These are phyloP conservation scores for Tetracentron sinense DNA, from an alignment of 164 flowering plant species.

Conservation along the genomic window DNA sequence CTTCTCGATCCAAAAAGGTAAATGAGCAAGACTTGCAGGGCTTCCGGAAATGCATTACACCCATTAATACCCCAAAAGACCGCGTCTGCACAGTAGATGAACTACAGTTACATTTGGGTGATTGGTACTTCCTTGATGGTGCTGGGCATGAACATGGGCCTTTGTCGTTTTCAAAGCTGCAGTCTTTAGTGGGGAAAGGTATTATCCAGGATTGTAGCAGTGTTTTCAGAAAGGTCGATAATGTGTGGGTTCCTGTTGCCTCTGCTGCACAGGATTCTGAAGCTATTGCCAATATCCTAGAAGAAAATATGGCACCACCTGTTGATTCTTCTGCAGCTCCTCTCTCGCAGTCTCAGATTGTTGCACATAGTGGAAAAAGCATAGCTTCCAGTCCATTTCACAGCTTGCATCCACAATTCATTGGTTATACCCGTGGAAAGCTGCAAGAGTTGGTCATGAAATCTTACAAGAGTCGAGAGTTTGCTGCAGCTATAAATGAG, in stretches of 20 bases:
- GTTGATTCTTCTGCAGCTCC: constrained; percentile 26
- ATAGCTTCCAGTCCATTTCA: constrained; percentile 42
- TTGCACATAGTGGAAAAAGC: constrained; percentile 13
- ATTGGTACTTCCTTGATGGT: constrained; percentile 94
- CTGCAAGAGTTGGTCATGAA: constrained; percentile 97
- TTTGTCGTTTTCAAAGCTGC: constrained; percentile 55
- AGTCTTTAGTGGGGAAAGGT: constrained; percentile 61
- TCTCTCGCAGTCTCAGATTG: constrained; percentile 17
- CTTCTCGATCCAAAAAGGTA: constrained; percentile 31
- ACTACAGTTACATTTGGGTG: constrained; percentile 78
- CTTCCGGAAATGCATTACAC: constrained; percentile 27
- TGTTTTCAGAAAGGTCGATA: constrained; percentile 79
- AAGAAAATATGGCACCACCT: constrained; percentile 20
- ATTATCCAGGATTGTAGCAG: constrained; percentile 58
- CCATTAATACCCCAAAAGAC: constrained; percentile 56
- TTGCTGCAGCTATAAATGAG: constrained; percentile 91
- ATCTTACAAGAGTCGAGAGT: constrained; percentile 87
- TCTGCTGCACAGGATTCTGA: constrained; percentile 32
- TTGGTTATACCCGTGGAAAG: constrained; percentile 85
- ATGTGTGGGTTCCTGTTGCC: constrained; percentile 80
- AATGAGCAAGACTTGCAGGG: constrained; percentile 35
- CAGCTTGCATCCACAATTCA: constrained; percentile 77
- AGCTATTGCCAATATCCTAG: constrained; percentile 17
- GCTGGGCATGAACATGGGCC: constrained; percentile 92
- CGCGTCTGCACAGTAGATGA: constrained; percentile 63